Conservation (phyloP, 2,329 filamentous ascomycete genomes). For the Pestalotiopsis sp. region DNA sequence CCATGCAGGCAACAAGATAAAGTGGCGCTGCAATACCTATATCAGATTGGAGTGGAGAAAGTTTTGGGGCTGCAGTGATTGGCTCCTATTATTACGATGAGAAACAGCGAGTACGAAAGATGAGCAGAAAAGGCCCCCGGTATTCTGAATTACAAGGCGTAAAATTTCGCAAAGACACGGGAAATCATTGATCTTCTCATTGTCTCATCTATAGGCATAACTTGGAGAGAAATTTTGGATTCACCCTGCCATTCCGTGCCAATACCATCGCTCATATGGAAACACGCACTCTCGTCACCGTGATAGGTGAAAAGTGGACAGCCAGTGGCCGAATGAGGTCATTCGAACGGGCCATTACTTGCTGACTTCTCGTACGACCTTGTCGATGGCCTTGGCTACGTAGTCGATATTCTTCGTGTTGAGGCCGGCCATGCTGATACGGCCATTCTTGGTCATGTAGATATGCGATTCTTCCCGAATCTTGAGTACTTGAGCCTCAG, state of each 20-base stretch:
- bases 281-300: background rate
- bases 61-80: background rate
- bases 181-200: constrained; percentile 2
- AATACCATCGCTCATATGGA: constrained; percentile 2
- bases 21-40: background rate
- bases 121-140: background rate
- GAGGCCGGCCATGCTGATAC: constrained; percentile 97
- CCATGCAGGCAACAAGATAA: background rate
- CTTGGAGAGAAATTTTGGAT: background rate
- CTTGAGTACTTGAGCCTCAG: constrained; percentile 70
- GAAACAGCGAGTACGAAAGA: background rate
- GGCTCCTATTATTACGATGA: background rate
- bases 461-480: constrained; percentile 72
- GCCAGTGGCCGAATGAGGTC: background rate
- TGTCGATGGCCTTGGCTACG: constrained; percentile 85
- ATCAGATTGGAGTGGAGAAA: background rate
- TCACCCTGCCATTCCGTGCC: background rate
- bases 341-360: background rate
- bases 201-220: constrained; percentile 9
- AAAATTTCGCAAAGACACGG: background rate
- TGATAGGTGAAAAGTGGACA: background rate
- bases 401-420: constrained; percentile 93
- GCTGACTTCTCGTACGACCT: constrained; percentile 65
- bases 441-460: constrained; percentile 97
- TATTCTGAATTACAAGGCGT: background rate